These are phyloP conservation scores for Camelina laxa DNA, from an alignment of 345 rosid genomes.

Conservation along the genomic window DNA sequence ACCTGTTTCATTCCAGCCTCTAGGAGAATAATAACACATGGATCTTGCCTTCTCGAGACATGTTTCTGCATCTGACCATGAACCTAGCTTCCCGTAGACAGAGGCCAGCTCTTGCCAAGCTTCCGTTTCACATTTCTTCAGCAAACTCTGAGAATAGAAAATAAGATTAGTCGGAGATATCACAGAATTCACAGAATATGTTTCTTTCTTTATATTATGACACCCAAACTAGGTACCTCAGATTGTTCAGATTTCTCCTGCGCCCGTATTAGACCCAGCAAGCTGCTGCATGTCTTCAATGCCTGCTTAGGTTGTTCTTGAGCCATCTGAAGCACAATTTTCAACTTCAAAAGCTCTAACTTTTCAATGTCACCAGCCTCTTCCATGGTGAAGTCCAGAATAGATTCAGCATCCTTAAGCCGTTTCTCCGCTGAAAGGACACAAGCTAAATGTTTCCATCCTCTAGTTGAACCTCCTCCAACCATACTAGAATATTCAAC, in stretches of 20 bases:
- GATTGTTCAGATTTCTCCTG: conserved; percentile 57
- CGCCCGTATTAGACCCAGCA: conserved; percentile 77
- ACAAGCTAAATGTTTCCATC: conserved; percentile 78
- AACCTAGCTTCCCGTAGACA: conserved; percentile 66
- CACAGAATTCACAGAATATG: conserved; percentile 4
- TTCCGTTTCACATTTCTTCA: conserved; percentile 60
- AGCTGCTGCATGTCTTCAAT: conserved; percentile 78
- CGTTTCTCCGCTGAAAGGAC: conserved; percentile 77
- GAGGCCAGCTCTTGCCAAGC: conserved; percentile 88
- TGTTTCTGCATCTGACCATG: conserved; percentile 72
- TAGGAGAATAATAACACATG: conserved; percentile 64
- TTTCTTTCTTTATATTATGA: conserved; percentile 28
- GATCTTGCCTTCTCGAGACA: conserved; percentile 78
- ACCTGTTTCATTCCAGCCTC: conserved; percentile 87
- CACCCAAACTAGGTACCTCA: conserved; percentile 52
- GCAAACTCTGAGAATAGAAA: conserved; percentile 50
- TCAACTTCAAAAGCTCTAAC: conserved; percentile 78
- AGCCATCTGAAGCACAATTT: conserved; percentile 79
- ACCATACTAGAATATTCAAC: conserved; percentile 59
- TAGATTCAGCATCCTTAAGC: conserved; percentile 72
- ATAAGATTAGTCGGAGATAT: conserved; percentile 21
- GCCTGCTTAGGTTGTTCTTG: conserved; percentile 88
- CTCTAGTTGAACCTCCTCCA: conserved; percentile 63
- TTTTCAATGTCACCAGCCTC: conserved; percentile 71
- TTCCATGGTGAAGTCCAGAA: conserved; percentile 73